phyloP scores from a whole-genome alignment of 495 filamentous ascomycete genomes.

The Penicillium pulvis region DNA sequence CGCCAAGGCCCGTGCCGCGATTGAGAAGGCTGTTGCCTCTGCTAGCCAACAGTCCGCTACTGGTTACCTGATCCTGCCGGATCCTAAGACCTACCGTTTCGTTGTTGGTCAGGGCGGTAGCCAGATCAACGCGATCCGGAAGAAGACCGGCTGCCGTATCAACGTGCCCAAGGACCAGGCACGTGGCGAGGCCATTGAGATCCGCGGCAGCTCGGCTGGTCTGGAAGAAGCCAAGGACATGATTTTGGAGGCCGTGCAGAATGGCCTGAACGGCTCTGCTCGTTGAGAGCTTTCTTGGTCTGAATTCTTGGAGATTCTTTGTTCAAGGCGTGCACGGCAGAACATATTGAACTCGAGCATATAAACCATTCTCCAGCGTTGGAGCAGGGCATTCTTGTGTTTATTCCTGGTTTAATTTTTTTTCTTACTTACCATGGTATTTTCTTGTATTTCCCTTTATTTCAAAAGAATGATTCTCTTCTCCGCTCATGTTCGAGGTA shows the following conservation, averaged over 20 bases:
- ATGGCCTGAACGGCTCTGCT: slow-evolving; percentile 35
- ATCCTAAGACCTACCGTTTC: slow-evolving; percentile 84
- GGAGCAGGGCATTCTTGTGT: slow-evolving; percentile 21
- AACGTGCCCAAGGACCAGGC: slow-evolving; percentile 82
- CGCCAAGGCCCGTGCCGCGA: slow-evolving; percentile 69
- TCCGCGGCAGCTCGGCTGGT: slow-evolving; percentile 74
- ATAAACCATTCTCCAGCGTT: slow-evolving; percentile 16
- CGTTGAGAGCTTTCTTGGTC: slow-evolving; percentile 20
- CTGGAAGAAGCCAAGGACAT: slow-evolving; percentile 86
- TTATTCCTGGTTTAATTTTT: slow-evolving; percentile 14
- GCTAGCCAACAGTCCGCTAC: slow-evolving; percentile 71
- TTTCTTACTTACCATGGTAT: slow-evolving; percentile 13
- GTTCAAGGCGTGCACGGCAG: slow-evolving; percentile 9
- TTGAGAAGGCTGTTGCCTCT: slow-evolving; percentile 69
- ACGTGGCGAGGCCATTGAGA: slow-evolving; percentile 82
- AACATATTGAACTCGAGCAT: slow-evolving; percentile 22
- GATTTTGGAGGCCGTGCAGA: slow-evolving; percentile 77
- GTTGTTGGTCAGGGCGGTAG: slow-evolving; percentile 88
- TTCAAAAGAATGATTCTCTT: slow-evolving; percentile 26
- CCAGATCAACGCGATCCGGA: slow-evolving; percentile 89
- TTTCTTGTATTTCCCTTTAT: slow-evolving; percentile 18
- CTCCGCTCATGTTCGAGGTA: slow-evolving; percentile 2
- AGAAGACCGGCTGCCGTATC: slow-evolving; percentile 89
- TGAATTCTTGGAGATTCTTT: slow-evolving; percentile 2
- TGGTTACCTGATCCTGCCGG: slow-evolving; percentile 87